phyloP scores from a whole-genome alignment of 805 yeast species.

The Komagataella mondaviorum region DNA sequence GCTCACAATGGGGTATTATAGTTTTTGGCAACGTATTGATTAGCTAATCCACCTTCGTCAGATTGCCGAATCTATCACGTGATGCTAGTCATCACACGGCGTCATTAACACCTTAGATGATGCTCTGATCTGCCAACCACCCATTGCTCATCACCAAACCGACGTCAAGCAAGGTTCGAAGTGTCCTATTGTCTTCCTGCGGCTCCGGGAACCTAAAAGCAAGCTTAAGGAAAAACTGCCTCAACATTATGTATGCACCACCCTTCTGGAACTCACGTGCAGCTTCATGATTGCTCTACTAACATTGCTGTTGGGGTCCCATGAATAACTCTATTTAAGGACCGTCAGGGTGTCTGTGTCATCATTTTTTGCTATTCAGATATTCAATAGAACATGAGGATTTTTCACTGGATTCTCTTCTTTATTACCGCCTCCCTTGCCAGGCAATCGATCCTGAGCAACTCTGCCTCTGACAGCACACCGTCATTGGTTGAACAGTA shows the following conservation, averaged over 20 bases:
- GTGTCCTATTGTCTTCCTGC: background rate
- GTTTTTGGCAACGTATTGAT: too few species aligned
- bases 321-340: background rate
- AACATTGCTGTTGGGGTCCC: background rate
- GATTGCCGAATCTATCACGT: too few species aligned
- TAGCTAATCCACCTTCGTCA: too few species aligned
- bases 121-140: background rate
- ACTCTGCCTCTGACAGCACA: background rate
- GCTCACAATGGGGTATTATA: too few species aligned
- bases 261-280: background rate
- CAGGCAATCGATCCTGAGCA: background rate
- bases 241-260: background rate
- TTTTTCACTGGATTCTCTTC: background rate
- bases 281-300: background rate
- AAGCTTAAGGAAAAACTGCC: background rate
- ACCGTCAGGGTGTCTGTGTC: background rate
- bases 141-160: background rate
- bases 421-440: background rate
- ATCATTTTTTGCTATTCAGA: background rate
- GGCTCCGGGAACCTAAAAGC: background rate
- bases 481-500: background rate
- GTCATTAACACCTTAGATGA: background rate
- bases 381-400: background rate
- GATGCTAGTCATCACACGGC: too few species aligned
- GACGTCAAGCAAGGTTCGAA: background rate